These are phyloP conservation scores for Akanthomyces muscarius DNA, from an alignment of 2,329 filamentous ascomycete genomes.

Conservation along the genomic window DNA sequence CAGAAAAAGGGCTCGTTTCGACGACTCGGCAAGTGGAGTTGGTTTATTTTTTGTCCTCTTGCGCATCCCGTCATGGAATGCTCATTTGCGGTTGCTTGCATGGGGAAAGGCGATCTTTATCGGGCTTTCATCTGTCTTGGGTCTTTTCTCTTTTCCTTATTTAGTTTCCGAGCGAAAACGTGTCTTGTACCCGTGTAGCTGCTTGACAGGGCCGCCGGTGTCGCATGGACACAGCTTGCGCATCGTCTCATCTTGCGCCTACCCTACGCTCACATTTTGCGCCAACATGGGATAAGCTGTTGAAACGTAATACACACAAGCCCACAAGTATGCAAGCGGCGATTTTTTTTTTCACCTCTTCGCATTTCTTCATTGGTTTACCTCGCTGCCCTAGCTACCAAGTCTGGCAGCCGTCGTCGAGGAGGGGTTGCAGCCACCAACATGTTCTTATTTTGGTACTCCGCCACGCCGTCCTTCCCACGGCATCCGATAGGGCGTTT, in stretches of 20 bases:
- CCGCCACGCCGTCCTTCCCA: background rate
- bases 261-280: background rate
- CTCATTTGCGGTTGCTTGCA: background rate
- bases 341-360: background rate
- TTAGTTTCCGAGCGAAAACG: background rate
- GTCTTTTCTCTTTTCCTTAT: background rate
- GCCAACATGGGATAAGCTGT: background rate
- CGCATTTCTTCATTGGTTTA: background rate
- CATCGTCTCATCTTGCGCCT: background rate
- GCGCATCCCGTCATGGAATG: background rate
- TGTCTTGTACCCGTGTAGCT: background rate
- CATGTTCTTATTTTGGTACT: background rate
- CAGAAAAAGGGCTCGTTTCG: slow-evolving; percentile 3
- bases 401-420: background rate
- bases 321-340: background rate
- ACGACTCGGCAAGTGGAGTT: slow-evolving; percentile 7
- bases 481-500: slow-evolving; percentile 6
- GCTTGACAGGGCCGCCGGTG: background rate
- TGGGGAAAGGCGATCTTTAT: background rate
- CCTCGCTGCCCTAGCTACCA: background rate
- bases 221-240: background rate
- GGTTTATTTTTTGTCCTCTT: background rate
- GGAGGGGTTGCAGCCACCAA: background rate
- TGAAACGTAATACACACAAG: background rate
- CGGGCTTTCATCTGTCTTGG: background rate